Conservation (phyloP, 2,329 filamentous ascomycete species). For the Pseudocercospora cruenta region DNA sequence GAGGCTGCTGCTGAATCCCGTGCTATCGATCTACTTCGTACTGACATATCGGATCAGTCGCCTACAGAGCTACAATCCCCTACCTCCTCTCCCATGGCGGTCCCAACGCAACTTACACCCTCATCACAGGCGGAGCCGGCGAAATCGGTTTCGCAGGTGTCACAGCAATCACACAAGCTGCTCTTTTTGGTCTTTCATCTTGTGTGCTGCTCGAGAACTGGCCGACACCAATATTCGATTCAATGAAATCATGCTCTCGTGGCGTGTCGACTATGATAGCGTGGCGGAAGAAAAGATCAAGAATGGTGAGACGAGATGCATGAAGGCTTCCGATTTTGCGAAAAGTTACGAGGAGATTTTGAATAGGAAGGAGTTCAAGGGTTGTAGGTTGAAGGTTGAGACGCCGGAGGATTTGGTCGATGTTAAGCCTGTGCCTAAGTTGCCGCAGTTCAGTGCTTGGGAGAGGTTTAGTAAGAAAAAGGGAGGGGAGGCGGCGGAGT, state of each 20-base stretch:
- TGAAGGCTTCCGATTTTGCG: conserved; percentile 16
- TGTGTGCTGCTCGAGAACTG: conserved; percentile 40
- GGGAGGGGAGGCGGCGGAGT: background rate
- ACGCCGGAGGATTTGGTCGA: background rate
- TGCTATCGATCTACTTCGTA: background rate
- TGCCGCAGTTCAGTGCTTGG: background rate
- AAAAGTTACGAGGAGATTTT: conserved; percentile 19
- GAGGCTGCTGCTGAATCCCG: background rate
- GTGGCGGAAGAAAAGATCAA: conserved; percentile 12
- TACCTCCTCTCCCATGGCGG: conserved; percentile 38
- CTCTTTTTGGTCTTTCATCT: conserved; percentile 42
- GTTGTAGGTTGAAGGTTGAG: conserved; percentile 5
- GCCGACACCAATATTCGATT: conserved; percentile 43
- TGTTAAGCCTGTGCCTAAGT: background rate
- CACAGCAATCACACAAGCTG: conserved; percentile 42
- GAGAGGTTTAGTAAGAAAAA: background rate
- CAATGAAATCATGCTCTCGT: conserved; percentile 46
- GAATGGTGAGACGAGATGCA: conserved; percentile 6
- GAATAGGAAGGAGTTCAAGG: background rate
- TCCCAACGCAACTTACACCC: conserved; percentile 38
- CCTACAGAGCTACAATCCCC: conserved; percentile 32
- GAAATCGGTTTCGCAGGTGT: conserved; percentile 9
- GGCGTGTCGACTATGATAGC: conserved; percentile 18
- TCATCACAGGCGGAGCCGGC: background rate
- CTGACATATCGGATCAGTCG: conserved; percentile 2